Conservation (phyloP, 495 filamentous ascomycete species). For the Chlorociboria aeruginascens region DNA sequence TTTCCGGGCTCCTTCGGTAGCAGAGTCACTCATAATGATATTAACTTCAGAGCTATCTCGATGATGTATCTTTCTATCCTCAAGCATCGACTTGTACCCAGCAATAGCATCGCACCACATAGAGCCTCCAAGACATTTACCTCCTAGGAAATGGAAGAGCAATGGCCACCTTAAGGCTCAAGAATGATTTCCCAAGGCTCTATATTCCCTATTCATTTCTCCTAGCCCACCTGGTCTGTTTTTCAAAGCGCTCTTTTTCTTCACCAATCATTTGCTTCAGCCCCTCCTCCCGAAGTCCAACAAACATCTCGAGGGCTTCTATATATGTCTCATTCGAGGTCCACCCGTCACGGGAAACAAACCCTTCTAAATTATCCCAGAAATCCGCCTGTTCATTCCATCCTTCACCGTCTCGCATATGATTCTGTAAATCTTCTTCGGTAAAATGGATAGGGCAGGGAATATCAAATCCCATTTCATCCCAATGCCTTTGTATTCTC, state of each 20-base stretch:
- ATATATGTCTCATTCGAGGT: constrained; percentile 15
- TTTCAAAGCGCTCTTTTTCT: constrained; percentile 12
- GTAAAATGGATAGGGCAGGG: constrained; percentile 21
- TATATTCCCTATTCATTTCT: constrained; percentile 2
- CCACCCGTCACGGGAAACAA: constrained; percentile 15
- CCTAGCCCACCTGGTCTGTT: constrained; percentile 15
- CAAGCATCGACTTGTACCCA: constrained; percentile 22
- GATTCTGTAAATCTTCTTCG: constrained; percentile 19
- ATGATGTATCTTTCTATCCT: constrained; percentile 25
- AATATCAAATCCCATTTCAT: constrained; percentile 4
- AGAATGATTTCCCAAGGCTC: too few relatives aligned
- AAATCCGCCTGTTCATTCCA: constrained; percentile 19
- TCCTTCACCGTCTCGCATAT: constrained; percentile 9
- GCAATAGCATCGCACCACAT: constrained; percentile 16
- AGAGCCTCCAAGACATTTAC: constrained; percentile 18
- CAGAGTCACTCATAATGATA: constrained; percentile 22
- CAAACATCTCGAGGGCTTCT: constrained; percentile 18
- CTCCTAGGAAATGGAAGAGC: too few relatives aligned
- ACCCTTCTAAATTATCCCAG: constrained; percentile 11
- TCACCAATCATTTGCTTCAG: constrained; percentile 9
- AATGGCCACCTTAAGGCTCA: too few relatives aligned
- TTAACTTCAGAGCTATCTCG: too few relatives aligned
- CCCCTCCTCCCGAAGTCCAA: constrained; percentile 13
- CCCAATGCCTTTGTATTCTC: constrained; percentile 6
- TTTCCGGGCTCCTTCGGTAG: constrained; percentile 2